A percentile compares a stretch with the other conserved stretches of the same genome.
phyloP scores from a whole-genome alignment of 768 basidiomycete species.

The Termitomyces sp. region DNA sequence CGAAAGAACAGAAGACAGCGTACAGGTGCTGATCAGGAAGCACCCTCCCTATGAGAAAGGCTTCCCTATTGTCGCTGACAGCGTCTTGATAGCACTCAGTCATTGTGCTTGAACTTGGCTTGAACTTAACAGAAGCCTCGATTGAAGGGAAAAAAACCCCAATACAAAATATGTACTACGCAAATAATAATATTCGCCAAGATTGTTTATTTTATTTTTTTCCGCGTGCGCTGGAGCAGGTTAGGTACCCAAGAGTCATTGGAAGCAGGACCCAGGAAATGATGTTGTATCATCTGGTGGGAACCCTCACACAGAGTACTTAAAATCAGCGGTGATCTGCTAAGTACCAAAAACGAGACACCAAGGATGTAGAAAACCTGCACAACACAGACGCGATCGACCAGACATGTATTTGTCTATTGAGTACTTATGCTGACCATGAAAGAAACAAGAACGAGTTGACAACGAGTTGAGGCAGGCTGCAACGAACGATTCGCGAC shows the following conservation, averaged over 20 bases:
- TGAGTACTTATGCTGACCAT: too few relatives aligned
- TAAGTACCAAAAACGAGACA: not conserved
- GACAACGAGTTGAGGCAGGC: too few relatives aligned
- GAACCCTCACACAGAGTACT: too few relatives aligned
- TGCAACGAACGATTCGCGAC: not conserved
- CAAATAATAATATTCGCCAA: too few relatives aligned
- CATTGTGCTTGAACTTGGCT: not conserved
- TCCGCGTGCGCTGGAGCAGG: not conserved
- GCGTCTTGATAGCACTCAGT: too few relatives aligned
- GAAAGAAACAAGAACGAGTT: not conserved
- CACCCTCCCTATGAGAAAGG: not conserved
- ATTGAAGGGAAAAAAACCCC: not conserved
- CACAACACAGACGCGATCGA: not conserved
- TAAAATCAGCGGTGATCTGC: too few relatives aligned
- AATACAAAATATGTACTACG: too few relatives aligned
- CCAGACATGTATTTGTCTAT: not conserved
- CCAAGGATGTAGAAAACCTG: too few relatives aligned
- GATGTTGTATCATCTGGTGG: too few relatives aligned
- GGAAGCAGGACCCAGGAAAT: not conserved
- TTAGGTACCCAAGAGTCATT: not conserved
- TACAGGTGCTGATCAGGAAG: slow-evolving; percentile 11
- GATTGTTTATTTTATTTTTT: not conserved
- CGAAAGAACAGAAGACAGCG: slow-evolving; percentile 2
- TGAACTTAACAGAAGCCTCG: not conserved
- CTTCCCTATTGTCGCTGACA: too few relatives aligned